Percentiles rank a stretch among this genome's conserved stretches.
phyloP scores from a whole-genome alignment of 148 eudicot species.

The Chenopodium suecicum region DNA sequence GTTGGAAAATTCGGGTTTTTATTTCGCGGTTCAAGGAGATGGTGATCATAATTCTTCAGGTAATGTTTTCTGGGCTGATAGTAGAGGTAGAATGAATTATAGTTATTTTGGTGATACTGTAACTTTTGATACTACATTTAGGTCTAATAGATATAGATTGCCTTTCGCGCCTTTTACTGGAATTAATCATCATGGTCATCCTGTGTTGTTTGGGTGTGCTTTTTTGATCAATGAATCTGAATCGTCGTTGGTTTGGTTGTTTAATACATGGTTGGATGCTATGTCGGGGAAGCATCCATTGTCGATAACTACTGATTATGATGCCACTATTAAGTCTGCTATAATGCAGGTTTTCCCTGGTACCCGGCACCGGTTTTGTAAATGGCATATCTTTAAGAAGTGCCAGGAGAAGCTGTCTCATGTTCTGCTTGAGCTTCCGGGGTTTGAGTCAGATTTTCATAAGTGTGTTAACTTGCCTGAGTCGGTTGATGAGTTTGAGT shows the following conservation, averaged over 20 bases:
- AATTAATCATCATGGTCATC: conserved; percentile 52
- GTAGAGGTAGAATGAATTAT: conserved; percentile 41
- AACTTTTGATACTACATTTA: conserved; percentile 51
- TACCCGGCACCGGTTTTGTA: conserved; percentile 50
- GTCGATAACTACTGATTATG: conserved; percentile 57
- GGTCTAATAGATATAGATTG: conserved; percentile 60
- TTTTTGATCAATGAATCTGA: conserved; percentile 52
- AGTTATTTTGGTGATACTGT: conserved; percentile 54
- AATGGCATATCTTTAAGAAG: conserved; percentile 55
- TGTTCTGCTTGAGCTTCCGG: conserved; percentile 36
- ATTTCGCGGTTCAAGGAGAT: conserved; percentile 40
- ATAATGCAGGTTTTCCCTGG: conserved; percentile 44
- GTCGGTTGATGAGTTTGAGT: conserved; percentile 51
- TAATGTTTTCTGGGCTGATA: conserved; percentile 54
- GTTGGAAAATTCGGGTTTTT: conserved; percentile 35
- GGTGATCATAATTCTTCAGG: conserved; percentile 17
- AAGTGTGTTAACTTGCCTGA: conserved; percentile 56
- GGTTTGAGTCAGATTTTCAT: conserved; percentile 53
- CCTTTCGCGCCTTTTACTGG: conserved; percentile 59
- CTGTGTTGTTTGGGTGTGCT: conserved; percentile 62
- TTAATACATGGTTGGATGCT: conserved; percentile 47
- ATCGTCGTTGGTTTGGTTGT: conserved; percentile 51
- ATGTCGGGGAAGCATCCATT: conserved; percentile 44
- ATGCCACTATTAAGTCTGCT: conserved; percentile 42
- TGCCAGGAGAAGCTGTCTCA: conserved; percentile 56